phyloP scores from a whole-genome alignment of 441 rosid genomes.

The Rhodomyrtus psidioides region DNA sequence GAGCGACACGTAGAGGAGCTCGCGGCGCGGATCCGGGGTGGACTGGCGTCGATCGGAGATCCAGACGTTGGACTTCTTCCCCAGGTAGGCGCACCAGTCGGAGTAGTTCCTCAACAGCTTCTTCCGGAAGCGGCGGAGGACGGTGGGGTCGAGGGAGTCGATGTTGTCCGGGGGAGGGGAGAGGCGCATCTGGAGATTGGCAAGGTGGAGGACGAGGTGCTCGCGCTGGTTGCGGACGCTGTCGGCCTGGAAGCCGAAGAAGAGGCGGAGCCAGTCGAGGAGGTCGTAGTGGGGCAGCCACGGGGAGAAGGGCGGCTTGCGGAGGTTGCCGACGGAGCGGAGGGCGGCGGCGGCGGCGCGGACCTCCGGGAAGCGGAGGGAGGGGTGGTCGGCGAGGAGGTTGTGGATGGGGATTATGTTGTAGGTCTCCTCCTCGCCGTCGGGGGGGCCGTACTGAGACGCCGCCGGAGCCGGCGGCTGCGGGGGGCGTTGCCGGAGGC shows the following conservation, averaged over 20 bases:
- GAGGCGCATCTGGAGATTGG: slow-evolving; percentile 92
- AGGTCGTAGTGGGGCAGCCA: slow-evolving; percentile 72
- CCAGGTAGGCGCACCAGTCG: slow-evolving; percentile 73
- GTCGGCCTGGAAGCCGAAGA: slow-evolving; percentile 70
- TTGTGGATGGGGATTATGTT: slow-evolving; percentile 80
- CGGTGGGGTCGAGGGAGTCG: slow-evolving; percentile 57
- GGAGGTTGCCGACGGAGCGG: slow-evolving; percentile 67
- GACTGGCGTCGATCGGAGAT: slow-evolving; percentile 62
- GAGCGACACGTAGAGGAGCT: slow-evolving; percentile 65
- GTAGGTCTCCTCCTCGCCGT: slow-evolving; percentile 26
- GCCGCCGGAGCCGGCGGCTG: background rate
- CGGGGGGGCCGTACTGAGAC: slow-evolving; percentile 6
- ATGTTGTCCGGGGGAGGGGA: slow-evolving; percentile 81
- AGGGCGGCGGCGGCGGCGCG: slow-evolving; percentile 78
- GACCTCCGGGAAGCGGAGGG: slow-evolving; percentile 75
- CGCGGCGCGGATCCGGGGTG: slow-evolving; percentile 56
- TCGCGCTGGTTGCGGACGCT: slow-evolving; percentile 84
- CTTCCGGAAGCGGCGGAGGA: slow-evolving; percentile 60
- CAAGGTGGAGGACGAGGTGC: slow-evolving; percentile 81
- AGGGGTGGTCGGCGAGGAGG: slow-evolving; percentile 84
- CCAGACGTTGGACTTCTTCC: slow-evolving; percentile 78
- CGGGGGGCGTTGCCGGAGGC: slow-evolving; percentile 34
- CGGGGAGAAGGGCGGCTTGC: slow-evolving; percentile 50
- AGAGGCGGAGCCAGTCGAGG: slow-evolving; percentile 67
- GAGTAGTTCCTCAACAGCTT: slow-evolving; percentile 67